Conservation (phyloP, 352 stramenopile species). For the Albugo laibachii region DNA sequence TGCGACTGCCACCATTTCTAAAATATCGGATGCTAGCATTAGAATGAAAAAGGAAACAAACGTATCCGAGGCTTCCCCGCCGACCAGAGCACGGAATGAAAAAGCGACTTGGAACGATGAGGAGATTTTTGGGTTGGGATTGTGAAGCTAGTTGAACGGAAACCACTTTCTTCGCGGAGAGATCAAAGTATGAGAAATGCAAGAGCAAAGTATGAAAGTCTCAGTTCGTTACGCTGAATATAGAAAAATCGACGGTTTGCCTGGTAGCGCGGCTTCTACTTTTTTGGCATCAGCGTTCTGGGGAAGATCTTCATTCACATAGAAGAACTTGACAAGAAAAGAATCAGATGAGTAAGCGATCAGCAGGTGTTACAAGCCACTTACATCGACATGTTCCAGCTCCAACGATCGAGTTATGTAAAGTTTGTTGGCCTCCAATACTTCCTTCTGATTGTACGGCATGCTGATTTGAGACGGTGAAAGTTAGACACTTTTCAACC, state of each 20-base stretch:
- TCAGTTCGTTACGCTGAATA: constrained; percentile 1
- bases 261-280: constrained; percentile 55
- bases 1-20: constrained; percentile 9
- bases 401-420: constrained; percentile 83
- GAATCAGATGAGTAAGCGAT: constrained; percentile 1
- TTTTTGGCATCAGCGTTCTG: constrained; percentile 60
- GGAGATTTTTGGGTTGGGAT: constrained; percentile 62
- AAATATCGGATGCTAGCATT: constrained; percentile 19
- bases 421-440: constrained; percentile 81
- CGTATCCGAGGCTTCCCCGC: constrained; percentile 1
- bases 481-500: constrained; percentile 1
- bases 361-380: constrained; percentile 2
- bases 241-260: constrained; percentile 30
- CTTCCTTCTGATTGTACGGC: constrained; percentile 89
- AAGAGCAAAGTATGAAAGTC: background rate
- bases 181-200: background rate
- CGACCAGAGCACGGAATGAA: background rate
- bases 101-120: constrained; percentile 17
- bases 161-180: background rate
- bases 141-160: constrained; percentile 14
- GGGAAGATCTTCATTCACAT: constrained; percentile 44
- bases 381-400: constrained; percentile 62
- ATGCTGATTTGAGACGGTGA: constrained; percentile 27
- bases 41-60: constrained; percentile 10
- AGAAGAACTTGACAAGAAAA: constrained; percentile 37